Evolutionary conservation across 176 grass and related monocot species (phyloP).

Genomic region (Cymbopogon citratus): DNA sequence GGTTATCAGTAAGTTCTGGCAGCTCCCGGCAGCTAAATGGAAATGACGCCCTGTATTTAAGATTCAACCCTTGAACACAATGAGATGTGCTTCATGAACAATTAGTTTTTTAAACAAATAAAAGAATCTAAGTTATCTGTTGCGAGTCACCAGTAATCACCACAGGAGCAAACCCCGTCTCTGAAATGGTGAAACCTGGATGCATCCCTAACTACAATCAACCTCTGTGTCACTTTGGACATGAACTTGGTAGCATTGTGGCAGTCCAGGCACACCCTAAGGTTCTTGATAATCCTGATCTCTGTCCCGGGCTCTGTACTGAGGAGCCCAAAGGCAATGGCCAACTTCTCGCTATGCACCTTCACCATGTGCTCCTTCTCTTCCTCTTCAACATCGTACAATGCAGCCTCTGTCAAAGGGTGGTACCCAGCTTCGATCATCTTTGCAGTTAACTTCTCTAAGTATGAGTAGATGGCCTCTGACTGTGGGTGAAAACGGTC

Average conservation of each 20-base stretch:
- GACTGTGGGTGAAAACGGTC: constrained; percentile 55
- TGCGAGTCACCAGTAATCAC: constrained; percentile 50
- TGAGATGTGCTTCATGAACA: neutral
- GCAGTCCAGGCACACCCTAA: constrained; percentile 62
- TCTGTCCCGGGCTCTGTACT: constrained; percentile 46
- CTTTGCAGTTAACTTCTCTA: constrained; percentile 49
- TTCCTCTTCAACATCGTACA: constrained; percentile 67
- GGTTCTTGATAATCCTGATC: constrained; percentile 73
- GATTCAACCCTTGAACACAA: neutral
- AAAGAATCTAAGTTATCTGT: constrained; percentile 12
- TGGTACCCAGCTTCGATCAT: constrained; percentile 58
- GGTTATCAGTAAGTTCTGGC: neutral
- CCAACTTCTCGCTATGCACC: constrained; percentile 49
- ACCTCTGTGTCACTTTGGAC: constrained; percentile 51
- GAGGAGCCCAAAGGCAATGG: constrained; percentile 44
- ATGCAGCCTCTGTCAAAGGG: constrained; percentile 43
- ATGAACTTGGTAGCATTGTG: constrained; percentile 58
- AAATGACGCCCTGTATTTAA: neutral
- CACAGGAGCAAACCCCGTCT: constrained; percentile 50
- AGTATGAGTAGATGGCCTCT: constrained; percentile 33
- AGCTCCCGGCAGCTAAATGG: neutral
- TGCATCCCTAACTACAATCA: constrained; percentile 59
- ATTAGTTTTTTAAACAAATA: neutral
- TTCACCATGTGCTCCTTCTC: constrained; percentile 44
- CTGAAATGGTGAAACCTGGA: constrained; percentile 45